Evolutionary conservation across 78 protist genomes (phyloP).

Genomic region (Pigoraptor vietnamica): DNA sequence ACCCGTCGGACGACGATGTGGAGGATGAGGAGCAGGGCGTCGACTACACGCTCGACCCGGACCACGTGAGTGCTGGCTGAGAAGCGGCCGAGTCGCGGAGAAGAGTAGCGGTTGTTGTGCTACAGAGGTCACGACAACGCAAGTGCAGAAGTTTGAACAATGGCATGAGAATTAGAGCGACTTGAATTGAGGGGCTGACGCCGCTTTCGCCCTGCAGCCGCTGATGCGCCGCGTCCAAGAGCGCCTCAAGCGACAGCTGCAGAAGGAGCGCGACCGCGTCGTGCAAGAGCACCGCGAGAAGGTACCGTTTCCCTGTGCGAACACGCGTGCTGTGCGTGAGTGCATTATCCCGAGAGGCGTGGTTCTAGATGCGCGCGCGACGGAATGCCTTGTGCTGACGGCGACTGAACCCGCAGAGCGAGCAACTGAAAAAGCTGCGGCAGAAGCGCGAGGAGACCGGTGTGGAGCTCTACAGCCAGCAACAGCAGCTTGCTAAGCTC

Average conservation of each 20-base stretch:
- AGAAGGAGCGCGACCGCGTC: neutral
- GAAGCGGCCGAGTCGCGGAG: too few species aligned
- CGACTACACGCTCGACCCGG: neutral
- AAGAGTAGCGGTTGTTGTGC: too few species aligned
- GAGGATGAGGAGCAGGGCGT: neutral
- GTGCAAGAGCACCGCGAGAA: neutral
- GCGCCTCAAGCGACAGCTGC: neutral
- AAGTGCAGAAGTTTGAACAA: too few species aligned
- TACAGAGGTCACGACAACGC: too few species aligned
- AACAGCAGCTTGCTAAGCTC: conserved; percentile 54
- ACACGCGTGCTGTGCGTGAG: neutral
- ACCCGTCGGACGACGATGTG: neutral
- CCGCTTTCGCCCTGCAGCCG: neutral
- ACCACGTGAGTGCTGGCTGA: too few species aligned
- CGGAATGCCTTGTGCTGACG: too few species aligned
- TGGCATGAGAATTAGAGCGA: too few species aligned
- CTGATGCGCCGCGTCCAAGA: neutral
- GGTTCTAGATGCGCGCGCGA: neutral
- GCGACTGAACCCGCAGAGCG: neutral
- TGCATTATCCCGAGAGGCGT: neutral
- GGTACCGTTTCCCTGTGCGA: neutral
- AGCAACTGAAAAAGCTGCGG: neutral
- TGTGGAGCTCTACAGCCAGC: conserved; percentile 55
- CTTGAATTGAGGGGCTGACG: too few species aligned
- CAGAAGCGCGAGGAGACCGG: conserved; percentile 32